These are phyloP conservation scores for Gardenia jasminoides DNA, from an alignment of 257 asterid genomes.

Conservation along the genomic window DNA sequence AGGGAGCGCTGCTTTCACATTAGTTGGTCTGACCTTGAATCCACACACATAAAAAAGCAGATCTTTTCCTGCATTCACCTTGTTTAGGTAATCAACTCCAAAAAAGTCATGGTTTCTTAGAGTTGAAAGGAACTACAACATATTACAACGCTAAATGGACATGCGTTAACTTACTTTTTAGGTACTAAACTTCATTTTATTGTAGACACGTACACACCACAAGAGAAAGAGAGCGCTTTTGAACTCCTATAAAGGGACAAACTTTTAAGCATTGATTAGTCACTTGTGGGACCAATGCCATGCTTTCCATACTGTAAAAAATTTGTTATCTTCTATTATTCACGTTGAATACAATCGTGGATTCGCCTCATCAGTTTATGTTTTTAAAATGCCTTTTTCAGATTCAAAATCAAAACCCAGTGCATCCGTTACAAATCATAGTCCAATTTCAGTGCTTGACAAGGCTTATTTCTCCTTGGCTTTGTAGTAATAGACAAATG, in stretches of 20 bases:
- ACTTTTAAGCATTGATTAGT: no score
- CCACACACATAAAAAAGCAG: background rate
- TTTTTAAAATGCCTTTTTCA: background rate
- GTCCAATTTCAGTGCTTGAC: no score
- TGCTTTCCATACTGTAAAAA: no score
- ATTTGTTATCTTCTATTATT: no score
- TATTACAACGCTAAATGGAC: no score
- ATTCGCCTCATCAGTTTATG: no score
- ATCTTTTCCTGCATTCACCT: background rate
- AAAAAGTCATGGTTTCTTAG: background rate
- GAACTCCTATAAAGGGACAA: background rate
- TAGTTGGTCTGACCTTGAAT: background rate
- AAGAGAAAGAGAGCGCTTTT: no score
- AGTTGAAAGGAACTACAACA: background rate
- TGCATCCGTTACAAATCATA: background rate
- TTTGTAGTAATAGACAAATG: background rate
- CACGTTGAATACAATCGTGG: background rate
- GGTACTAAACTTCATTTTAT: no score
- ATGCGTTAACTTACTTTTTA: background rate
- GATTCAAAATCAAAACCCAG: background rate
- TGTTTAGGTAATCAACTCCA: background rate
- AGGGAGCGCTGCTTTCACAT: background rate
- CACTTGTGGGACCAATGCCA: background rate
- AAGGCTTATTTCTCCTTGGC: background rate
- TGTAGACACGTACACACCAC: no score